A percentile compares a stretch with the other conserved stretches of the same genome.
Evolutionary conservation across 192 early-diverging fungal species (phyloP).

Genomic region (Coemansia sp.): DNA sequence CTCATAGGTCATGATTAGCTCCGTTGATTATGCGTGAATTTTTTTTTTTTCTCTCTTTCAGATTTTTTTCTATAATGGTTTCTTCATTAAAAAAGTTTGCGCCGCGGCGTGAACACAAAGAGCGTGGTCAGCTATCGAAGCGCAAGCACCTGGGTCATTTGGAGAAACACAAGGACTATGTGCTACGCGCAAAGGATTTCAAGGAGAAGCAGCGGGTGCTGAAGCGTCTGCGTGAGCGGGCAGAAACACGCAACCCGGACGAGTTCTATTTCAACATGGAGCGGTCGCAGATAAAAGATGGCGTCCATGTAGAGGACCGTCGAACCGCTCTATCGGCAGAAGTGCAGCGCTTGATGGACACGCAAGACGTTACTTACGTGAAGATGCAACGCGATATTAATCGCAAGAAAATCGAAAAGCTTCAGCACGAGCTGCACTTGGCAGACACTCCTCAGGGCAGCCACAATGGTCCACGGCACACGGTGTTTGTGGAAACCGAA

Average conservation of each 20-base stretch:
- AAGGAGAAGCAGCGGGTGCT: constrained; percentile 82
- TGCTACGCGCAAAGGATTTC: constrained; percentile 88
- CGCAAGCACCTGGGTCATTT: constrained; percentile 74
- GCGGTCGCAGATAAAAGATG: constrained; percentile 77
- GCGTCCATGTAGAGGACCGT: constrained; percentile 74
- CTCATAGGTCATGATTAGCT: too few species aligned
- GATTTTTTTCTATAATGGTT: constrained; percentile 27
- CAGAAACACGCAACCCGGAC: constrained; percentile 85
- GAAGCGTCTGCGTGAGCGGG: constrained; percentile 83
- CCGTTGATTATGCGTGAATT: too few species aligned
- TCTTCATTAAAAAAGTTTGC: constrained; percentile 79
- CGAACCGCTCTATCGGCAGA: constrained; percentile 74
- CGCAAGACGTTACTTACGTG: constrained; percentile 90
- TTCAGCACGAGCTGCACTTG: constrained; percentile 71
- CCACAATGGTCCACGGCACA: constrained; percentile 57
- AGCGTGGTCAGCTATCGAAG: constrained; percentile 71
- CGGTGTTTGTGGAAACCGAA: constrained; percentile 75
- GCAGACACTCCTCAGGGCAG: constrained; percentile 37
- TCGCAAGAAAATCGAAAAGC: constrained; percentile 66
- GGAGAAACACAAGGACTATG: constrained; percentile 99
- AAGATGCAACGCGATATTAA: constrained; percentile 72
- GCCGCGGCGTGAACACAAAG: constrained; percentile 84
- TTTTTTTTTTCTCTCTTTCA: background rate
- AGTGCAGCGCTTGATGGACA: constrained; percentile 78
- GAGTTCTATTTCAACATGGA: constrained; percentile 99